These are phyloP conservation scores for Apiotrichum gracile DNA, from an alignment of 1,284 basidiomycete species.

Conservation along the genomic window DNA sequence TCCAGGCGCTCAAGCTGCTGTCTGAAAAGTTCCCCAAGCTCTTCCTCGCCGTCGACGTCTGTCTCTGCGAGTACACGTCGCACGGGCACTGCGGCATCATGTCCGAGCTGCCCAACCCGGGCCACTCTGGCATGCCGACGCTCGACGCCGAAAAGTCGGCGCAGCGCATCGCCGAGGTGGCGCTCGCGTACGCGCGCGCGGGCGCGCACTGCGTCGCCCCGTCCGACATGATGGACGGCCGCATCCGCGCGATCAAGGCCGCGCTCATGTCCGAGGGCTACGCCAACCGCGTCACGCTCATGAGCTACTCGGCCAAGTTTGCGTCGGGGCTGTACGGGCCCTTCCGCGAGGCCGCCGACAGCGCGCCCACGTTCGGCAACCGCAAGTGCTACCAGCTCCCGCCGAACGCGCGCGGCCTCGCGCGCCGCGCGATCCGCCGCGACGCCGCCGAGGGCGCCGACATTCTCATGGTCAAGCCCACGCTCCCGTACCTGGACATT, in stretches of 20 bases:
- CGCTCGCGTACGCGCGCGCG: slow-evolving; percentile 84
- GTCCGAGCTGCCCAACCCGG: slow-evolving; percentile 36
- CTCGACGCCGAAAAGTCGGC: slow-evolving; percentile 67
- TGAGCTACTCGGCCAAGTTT: slow-evolving; percentile 99
- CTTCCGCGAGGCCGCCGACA: slow-evolving; percentile 94
- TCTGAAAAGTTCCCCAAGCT: slow-evolving; percentile 70
- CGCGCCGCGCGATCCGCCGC: slow-evolving; percentile 86
- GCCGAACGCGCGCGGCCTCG: slow-evolving; percentile 78
- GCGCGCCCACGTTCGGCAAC: slow-evolving; percentile 88
- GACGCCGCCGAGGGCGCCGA: slow-evolving; percentile 94
- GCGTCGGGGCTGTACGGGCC: slow-evolving; percentile 95
- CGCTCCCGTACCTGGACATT: slow-evolving; percentile 93
- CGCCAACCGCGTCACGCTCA: slow-evolving; percentile 82
- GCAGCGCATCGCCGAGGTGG: slow-evolving; percentile 81
- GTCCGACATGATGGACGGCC: slow-evolving; percentile 99
- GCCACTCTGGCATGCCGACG: slow-evolving; percentile 33
- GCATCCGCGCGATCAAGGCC: slow-evolving; percentile 83
- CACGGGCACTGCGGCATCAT: slow-evolving; percentile 95
- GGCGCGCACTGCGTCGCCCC: slow-evolving; percentile 98
- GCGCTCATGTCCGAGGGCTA: slow-evolving; percentile 73
- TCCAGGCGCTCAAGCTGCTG: slow-evolving; percentile 76
- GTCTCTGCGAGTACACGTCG: slow-evolving; percentile 98
- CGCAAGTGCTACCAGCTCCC: slow-evolving; percentile 98
- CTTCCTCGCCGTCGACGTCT: slow-evolving; percentile 91
- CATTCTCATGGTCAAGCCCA: slow-evolving; percentile 98